Evolutionary conservation across 495 filamentous ascomycete species (phyloP).

Genomic region (Aspergillus baeticus): DNA sequence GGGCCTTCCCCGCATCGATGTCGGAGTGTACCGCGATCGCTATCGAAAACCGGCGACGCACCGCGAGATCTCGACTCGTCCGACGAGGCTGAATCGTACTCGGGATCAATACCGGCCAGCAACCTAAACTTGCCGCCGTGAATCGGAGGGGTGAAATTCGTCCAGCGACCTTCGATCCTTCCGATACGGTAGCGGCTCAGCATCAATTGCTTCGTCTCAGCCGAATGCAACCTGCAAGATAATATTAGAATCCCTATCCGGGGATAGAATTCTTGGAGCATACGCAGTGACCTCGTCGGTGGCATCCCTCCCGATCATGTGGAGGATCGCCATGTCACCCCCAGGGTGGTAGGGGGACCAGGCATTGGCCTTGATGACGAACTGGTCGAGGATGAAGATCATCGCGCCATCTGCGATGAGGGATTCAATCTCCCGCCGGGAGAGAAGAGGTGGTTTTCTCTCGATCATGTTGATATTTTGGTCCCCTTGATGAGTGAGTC

Average conservation of each 20-base stretch:
- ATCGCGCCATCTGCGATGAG: not conserved
- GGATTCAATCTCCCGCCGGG: not conserved
- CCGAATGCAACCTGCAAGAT: constrained; percentile 72
- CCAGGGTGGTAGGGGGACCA: constrained; percentile 91
- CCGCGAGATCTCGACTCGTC: constrained; percentile 46
- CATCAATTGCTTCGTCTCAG: constrained; percentile 75
- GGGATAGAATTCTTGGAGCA: constrained; percentile 30
- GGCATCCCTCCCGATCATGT: constrained; percentile 95
- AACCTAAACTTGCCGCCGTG: constrained; percentile 82
- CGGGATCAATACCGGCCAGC: constrained; percentile 32
- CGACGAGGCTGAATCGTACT: constrained; percentile 28
- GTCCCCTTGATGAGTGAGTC: no score
- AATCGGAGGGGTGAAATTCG: constrained; percentile 87
- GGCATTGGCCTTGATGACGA: constrained; percentile 81
- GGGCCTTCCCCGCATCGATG: not conserved
- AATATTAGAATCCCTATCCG: constrained; percentile 1
- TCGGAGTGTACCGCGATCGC: not conserved
- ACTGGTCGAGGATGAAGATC: constrained; percentile 74
- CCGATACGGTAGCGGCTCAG: constrained; percentile 74
- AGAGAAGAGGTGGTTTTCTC: not conserved
- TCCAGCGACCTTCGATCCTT: constrained; percentile 75
- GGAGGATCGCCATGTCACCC: constrained; percentile 84
- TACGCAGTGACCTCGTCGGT: constrained; percentile 93
- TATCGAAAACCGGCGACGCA: constrained; percentile 61
- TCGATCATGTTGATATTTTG: not conserved